These are phyloP conservation scores for Gilbertella persicaria DNA, from an alignment of 371 early-diverging fungal genomes.

Conservation along the genomic window DNA sequence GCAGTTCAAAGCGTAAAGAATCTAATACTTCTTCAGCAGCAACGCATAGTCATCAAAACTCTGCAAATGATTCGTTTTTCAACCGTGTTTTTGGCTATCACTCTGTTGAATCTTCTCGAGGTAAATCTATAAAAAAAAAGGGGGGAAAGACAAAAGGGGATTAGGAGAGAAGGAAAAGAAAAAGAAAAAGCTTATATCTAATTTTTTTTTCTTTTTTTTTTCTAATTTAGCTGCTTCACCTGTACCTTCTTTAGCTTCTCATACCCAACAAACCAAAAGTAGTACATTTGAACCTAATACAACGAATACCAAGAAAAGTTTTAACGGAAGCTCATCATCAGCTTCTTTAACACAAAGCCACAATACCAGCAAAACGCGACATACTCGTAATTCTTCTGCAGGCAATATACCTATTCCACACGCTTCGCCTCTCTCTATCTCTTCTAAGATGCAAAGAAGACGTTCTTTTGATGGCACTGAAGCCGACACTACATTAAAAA, in stretches of 20 bases:
- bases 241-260: conserved; percentile 15
- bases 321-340: conserved; percentile 3
- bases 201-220: conserved; percentile 2
- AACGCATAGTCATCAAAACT: conserved; percentile 11
- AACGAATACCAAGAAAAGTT: neutral
- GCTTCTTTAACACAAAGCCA: neutral
- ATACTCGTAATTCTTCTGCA: conserved; percentile 36
- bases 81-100: conserved; percentile 43
- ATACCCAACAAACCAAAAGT: conserved; percentile 13
- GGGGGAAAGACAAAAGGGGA: neutral
- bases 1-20: neutral
- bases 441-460: conserved; percentile 28
- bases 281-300: conserved; percentile 1
- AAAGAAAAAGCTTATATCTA: conserved; percentile 1
- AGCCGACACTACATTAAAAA: conserved; percentile 3
- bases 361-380: conserved; percentile 20
- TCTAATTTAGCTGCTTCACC: conserved; percentile 18
- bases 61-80: conserved; percentile 34
- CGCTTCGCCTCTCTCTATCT: conserved; percentile 2
- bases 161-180: neutral
- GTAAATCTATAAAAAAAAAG: conserved; percentile 11
- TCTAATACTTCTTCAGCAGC: neutral
- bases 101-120: conserved; percentile 41
- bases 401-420: conserved; percentile 21
- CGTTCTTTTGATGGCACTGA: conserved; percentile 35